phyloP scores from a whole-genome alignment of 2,329 filamentous ascomycete species.

The Fusarium nisikadoi region DNA sequence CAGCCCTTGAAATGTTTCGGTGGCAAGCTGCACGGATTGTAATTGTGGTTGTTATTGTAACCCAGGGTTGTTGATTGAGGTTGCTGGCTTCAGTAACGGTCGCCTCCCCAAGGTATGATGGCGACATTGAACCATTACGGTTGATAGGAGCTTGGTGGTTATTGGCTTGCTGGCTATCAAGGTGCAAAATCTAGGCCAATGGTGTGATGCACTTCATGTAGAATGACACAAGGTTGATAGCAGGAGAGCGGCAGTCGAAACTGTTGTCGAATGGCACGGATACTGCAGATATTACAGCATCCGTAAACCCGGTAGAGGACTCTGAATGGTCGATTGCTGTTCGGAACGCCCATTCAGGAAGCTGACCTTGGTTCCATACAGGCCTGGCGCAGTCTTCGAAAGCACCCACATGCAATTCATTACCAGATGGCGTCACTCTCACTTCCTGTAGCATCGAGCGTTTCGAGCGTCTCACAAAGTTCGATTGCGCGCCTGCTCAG shows the following conservation, averaged over 20 bases:
- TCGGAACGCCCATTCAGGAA: constrained; percentile 31
- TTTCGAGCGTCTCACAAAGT: constrained; percentile 37
- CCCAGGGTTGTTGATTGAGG: constrained; percentile 12
- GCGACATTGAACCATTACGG: constrained; percentile 18
- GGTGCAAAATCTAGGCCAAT: constrained; percentile 37
- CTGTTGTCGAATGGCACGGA: neutral
- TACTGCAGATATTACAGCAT: constrained; percentile 35
- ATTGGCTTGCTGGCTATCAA: constrained; percentile 36
- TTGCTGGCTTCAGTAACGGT: constrained; percentile 31
- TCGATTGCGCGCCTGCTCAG: constrained; percentile 25
- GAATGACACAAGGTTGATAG: constrained; percentile 9
- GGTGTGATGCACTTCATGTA: constrained; percentile 26
- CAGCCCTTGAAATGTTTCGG: constrained; percentile 5
- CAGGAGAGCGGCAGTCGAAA: constrained; percentile 23
- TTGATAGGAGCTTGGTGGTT: constrained; percentile 22
- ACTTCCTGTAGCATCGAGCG: constrained; percentile 31
- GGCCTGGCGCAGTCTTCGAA: constrained; percentile 23
- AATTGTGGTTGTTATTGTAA: constrained; percentile 17
- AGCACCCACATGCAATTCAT: constrained; percentile 34
- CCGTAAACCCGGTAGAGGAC: constrained; percentile 14
- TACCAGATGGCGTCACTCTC: constrained; percentile 43
- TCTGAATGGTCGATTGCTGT: constrained; percentile 30
- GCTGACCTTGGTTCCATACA: constrained; percentile 21
- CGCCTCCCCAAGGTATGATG: constrained; percentile 35
- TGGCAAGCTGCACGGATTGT: constrained; percentile 30